Evolutionary conservation across 345 rosid species (phyloP), one percentile per base, ranked within the genome.

Genomic region (Mangifera indica): DNA sequence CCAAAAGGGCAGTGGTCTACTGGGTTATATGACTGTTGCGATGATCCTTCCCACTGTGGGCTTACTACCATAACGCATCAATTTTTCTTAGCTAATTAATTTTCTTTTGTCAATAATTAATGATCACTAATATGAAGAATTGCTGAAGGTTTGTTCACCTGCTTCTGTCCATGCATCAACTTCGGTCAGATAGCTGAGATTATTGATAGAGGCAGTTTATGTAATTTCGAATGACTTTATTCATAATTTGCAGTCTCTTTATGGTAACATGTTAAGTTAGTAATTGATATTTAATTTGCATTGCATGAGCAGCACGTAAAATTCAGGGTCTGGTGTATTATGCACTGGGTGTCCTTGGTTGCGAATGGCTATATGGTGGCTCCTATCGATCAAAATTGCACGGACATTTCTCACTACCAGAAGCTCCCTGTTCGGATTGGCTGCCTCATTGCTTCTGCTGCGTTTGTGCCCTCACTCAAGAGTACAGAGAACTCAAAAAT

Each of bases 1-100:
- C 79, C 83, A 51, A 77, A 76, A 46, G 88, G 86, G 55, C 80
- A 78, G 70, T 88, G 93, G 90, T 80, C 93, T 7, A 84, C 85
- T 9, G 87, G 84, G 29, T 59, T 88, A 65, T 86, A 70, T 65
- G 85, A 88, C 68, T 86, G 93, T 66, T 67, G 80, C 67, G 81
- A 84, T 40, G 89, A 87, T 77, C 74, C 77, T 42, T 69, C 64
- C 48, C 83, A 83, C 54, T 89, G 91, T 89, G 85, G 82, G 67
- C 48, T 64, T 59, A 37, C 42, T 6, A 10, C 22, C 25, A 37
- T 37, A 37, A 37, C 7, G 42, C 42, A 37, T 37, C 0, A 37
- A 7, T 7, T 6, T 6, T 37, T 8, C 7, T 5, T 7, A 37
- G 7, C 7, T 0, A 1, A 5, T 37, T 1, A 37, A 5, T 67